Evolutionary conservation across 2,329 filamentous ascomycete genomes (phyloP).

Genomic region (Lachnellula cervina): DNA sequence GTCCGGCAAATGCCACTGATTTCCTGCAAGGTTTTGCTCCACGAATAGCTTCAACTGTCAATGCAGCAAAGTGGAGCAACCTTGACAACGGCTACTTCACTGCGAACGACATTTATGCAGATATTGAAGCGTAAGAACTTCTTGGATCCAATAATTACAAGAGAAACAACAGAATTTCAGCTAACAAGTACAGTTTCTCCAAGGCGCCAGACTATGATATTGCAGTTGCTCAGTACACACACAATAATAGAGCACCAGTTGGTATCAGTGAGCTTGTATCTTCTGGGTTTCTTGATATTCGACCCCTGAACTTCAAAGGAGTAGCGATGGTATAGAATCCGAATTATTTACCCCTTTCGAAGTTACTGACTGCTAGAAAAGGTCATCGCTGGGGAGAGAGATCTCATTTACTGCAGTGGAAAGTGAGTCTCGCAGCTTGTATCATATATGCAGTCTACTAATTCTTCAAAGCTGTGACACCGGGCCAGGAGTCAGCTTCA

Average conservation of each 20-base stretch:
- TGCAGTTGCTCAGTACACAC: constrained; percentile 15
- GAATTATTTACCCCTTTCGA: neutral
- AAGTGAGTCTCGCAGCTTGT: constrained; percentile 12
- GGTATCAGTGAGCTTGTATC: constrained; percentile 19
- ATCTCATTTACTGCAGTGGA: constrained; percentile 22
- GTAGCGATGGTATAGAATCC: constrained; percentile 15
- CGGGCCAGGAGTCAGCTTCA: neutral
- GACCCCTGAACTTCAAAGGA: constrained; percentile 9
- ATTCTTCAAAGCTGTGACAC: neutral
- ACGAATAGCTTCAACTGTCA: constrained; percentile 21
- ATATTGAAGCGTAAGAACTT: constrained; percentile 18
- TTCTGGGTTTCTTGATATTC: constrained; percentile 6
- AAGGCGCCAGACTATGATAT: constrained; percentile 23
- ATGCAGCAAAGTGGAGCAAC: constrained; percentile 10
- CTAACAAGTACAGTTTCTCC: constrained; percentile 18
- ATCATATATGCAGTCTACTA: neutral
- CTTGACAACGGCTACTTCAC: constrained; percentile 26
- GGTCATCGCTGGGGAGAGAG: constrained; percentile 16
- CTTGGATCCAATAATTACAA: neutral
- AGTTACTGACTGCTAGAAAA: neutral
- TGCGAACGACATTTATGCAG: constrained; percentile 26
- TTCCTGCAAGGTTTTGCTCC: constrained; percentile 14
- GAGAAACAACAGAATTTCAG: neutral
- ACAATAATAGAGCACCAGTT: constrained; percentile 14
- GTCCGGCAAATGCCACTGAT: constrained; percentile 7